phyloP scores from a whole-genome alignment of 208 protist species.

The Trypanosoma congolense region DNA sequence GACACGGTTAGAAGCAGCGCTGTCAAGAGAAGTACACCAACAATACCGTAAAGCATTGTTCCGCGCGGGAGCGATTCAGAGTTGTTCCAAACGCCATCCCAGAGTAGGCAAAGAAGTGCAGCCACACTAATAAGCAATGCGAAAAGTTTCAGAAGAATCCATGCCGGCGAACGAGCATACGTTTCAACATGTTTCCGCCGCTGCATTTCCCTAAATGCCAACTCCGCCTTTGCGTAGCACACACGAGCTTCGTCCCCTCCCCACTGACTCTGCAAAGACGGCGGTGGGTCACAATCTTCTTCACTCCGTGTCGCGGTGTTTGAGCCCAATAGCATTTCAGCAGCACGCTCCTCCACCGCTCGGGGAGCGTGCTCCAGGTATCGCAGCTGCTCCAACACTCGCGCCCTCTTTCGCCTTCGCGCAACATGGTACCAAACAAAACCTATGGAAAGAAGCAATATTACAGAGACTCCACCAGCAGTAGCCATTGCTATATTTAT shows the following conservation, averaged over 20 bases:
- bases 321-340: conserved; percentile 2
- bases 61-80: conserved; percentile 4
- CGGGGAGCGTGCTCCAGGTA: conserved; percentile 10
- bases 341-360: conserved; percentile 14
- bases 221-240: conserved; percentile 14
- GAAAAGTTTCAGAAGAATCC: conserved; percentile 8
- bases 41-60: conserved; percentile 5
- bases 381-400: conserved; percentile 15
- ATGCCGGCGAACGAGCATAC: conserved; percentile 6
- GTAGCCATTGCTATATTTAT: conserved; percentile 8
- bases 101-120: conserved; percentile 11
- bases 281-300: neutral
- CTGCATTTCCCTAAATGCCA: conserved; percentile 13
- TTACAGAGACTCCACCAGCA: neutral
- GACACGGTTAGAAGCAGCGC: conserved; percentile 6
- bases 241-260: conserved; percentile 1
- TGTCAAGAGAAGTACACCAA: conserved; percentile 7
- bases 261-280: too few relatives aligned
- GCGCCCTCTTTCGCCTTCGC: neutral
- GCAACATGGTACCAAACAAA: neutral
- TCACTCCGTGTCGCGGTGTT: too few relatives aligned
- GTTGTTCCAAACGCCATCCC: neutral
- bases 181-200: conserved; percentile 11
- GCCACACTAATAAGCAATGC: neutral
- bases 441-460: conserved; percentile 7